Conservation (phyloP, 1,284 basidiomycete genomes). For the Marasmius tenuissimus region DNA sequence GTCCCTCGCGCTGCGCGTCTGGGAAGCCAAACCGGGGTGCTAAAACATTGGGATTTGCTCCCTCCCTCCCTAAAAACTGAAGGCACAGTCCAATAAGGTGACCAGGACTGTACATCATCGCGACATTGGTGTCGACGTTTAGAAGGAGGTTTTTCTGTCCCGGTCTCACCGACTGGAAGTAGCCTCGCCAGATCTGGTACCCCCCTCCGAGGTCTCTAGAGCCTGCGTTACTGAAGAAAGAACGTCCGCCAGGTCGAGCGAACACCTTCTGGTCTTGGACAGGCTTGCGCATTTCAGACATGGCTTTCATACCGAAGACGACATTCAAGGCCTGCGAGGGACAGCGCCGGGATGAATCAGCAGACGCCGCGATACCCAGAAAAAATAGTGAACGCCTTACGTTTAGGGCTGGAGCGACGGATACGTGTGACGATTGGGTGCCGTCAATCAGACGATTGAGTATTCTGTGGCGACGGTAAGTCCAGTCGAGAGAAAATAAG, state of each 20-base stretch:
- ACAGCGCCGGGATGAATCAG: not conserved
- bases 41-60: conserved; percentile 29
- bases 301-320: conserved; percentile 62
- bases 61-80: conserved; percentile 36
- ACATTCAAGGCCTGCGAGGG: conserved; percentile 54
- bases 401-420: conserved; percentile 59
- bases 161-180: conserved; percentile 64
- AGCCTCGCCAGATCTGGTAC: conserved; percentile 22
- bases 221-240: conserved; percentile 58
- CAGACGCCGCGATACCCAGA: no score
- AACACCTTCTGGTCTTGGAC: conserved; percentile 42
- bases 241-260: conserved; percentile 25
- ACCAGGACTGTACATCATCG: conserved; percentile 54
- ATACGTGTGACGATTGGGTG: conserved; percentile 54
- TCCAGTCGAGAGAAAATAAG: not conserved
- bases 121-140: conserved; percentile 65
- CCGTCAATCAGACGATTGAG: conserved; percentile 54
- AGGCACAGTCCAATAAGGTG: conserved; percentile 41
- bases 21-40: conserved; percentile 35
- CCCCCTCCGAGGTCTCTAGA: conserved; percentile 42
- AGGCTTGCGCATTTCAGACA: conserved; percentile 41
- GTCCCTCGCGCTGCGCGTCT: conserved; percentile 36
- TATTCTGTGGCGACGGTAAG: conserved; percentile 35
- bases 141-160: conserved; percentile 52
- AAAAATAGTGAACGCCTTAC: conserved; percentile 31